Conservation (phyloP, 1,284 basidiomycete species). For the Ustilago trichophora region DNA sequence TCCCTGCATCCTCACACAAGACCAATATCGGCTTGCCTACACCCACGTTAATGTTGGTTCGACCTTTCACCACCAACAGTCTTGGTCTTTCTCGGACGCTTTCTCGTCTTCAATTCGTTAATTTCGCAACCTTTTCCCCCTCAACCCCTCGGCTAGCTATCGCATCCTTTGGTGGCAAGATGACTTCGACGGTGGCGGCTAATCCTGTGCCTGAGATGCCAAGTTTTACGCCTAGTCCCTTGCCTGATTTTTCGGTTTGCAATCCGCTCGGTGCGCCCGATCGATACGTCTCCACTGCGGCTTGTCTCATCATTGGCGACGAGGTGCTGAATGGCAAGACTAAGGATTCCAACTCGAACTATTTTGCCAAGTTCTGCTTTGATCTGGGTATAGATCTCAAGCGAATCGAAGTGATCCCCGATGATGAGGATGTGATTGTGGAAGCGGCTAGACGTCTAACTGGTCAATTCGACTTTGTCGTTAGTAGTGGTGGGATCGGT, state of each 20-base stretch:
- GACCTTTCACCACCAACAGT: background rate
- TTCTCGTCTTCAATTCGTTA: no score
- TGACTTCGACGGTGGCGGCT: no score
- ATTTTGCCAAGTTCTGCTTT: conserved; percentile 67
- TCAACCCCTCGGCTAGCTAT: background rate
- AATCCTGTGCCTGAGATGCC: conserved; percentile 27
- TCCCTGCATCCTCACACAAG: no score
- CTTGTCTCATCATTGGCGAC: conserved; percentile 72
- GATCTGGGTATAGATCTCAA: conserved; percentile 65
- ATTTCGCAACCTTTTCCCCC: no score
- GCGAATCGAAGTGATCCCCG: conserved; percentile 86
- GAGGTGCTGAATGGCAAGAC: conserved; percentile 75
- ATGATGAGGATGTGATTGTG: conserved; percentile 86
- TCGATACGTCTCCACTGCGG: conserved; percentile 50
- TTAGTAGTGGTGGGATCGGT: conserved; percentile 57
- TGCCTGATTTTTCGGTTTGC: conserved; percentile 15
- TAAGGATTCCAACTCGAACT: conserved; percentile 79
- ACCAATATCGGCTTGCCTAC: no score
- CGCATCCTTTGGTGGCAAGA: no score
- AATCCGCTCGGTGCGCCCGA: conserved; percentile 47
- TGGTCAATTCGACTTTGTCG: conserved; percentile 38
- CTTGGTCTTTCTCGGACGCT: no score
- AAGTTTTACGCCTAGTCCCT: conserved; percentile 40
- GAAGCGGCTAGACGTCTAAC: conserved; percentile 86
- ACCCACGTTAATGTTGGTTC: no score